Base-by-base conservation (phyloP, 768 basidiomycete species). In the Kondoa subrosea region DNA sequence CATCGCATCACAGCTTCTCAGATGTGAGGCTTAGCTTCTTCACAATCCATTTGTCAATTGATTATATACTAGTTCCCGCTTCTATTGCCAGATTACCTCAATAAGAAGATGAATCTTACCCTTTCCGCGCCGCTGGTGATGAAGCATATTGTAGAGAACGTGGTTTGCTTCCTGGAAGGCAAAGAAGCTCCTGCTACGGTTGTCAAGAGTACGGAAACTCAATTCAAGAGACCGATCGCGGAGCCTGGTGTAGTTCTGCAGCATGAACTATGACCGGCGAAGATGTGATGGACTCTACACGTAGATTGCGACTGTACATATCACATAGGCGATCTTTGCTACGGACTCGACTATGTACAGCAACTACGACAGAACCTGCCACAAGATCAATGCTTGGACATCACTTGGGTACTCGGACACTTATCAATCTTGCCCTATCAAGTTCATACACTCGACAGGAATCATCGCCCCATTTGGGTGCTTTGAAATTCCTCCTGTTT, bases 1-100 rank as follows among this genome's bases (percentile, higher is more conserved):
- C 72, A 8, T 67, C 69, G 29, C 74, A 75, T 57, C 56, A 70
- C n/a, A 58, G 70, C 16, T 75, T 75, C 71, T 70, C 69, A 15
- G 74, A 75, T 31, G 40, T n/a, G n/a, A n/a, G n/a, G n/a, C n/a
- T n/a, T n/a, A n/a, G n/a, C n/a, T n/a, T n/a, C n/a, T n/a, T n/a
- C n/a, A n/a, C n/a, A n/a, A n/a, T n/a, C n/a, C n/a, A n/a, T 50
- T 50, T 50, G 40, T 50, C 40, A 50, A 50, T 50, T 21, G 8
- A 50, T 21, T 50, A 50, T 50, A 8, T 50, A 21, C 8, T 21
- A 50, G 40, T 59, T 59, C 29, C 58, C 58, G 4, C 58, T 59
- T 31, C 58, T 59, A 8, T 25, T 59, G 25, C 58, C 58, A 12
- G 25, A 59, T 25, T 59, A 31, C 25, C 58, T 59, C 14, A 59